These are phyloP conservation scores for Sporothrix inflata DNA, from an alignment of 2,329 filamentous ascomycete genomes.

Conservation along the genomic window DNA sequence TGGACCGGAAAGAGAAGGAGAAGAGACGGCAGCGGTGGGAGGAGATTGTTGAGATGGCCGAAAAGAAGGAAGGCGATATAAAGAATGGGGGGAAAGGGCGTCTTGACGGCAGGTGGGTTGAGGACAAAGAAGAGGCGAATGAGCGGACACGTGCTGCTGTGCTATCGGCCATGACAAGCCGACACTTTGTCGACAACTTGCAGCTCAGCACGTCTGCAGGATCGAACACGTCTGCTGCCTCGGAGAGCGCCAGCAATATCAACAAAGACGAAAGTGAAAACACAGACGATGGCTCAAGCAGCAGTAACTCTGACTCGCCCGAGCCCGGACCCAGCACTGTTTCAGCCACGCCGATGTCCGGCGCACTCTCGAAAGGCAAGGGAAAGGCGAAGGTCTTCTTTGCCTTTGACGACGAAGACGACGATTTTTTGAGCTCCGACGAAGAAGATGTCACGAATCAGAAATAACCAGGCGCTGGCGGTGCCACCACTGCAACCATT, in stretches of 20 bases:
- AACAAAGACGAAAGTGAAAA: constrained; percentile 44
- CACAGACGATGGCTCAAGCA: constrained; percentile 43
- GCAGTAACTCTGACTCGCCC: constrained; percentile 56
- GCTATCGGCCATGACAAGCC: constrained; percentile 67
- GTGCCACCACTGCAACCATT: not conserved
- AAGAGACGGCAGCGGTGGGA: constrained; percentile 83
- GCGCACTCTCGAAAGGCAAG: constrained; percentile 39
- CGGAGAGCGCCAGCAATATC: constrained; percentile 38
- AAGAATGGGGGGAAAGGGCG: constrained; percentile 70
- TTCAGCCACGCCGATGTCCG: not conserved
- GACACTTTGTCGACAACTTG: constrained; percentile 64
- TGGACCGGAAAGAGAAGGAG: constrained; percentile 93
- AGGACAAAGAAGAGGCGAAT: constrained; percentile 87
- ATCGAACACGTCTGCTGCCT: constrained; percentile 48
- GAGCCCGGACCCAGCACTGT: constrained; percentile 44
- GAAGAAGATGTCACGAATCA: constrained; percentile 51
- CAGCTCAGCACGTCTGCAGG: constrained; percentile 53
- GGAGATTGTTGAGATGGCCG: constrained; percentile 81
- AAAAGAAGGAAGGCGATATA: constrained; percentile 81
- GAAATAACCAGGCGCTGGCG: constrained; percentile 17
- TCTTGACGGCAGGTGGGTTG: constrained; percentile 90
- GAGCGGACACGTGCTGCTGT: constrained; percentile 82
- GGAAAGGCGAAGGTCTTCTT: constrained; percentile 60
- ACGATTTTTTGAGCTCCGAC: constrained; percentile 74
- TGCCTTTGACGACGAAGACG: constrained; percentile 80